Evolutionary conservation across 2,329 filamentous ascomycete genomes (phyloP), one percentile per base, ranked within the genome.

Genomic region (Lachnellula willkommii): DNA sequence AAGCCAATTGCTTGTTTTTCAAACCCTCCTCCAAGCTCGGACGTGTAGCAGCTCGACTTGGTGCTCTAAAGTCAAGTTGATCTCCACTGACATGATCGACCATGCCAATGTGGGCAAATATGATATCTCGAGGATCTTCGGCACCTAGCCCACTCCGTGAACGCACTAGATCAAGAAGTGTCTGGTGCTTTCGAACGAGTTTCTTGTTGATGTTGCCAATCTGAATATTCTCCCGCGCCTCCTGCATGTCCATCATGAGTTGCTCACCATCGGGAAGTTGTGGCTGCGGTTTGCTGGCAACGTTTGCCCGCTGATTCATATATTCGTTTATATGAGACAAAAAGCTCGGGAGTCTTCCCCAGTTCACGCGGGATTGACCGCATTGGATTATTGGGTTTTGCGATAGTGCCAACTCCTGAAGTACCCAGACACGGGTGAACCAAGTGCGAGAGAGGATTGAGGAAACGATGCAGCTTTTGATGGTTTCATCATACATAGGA

Each of bases 401-500:
- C 4, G 47, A 51, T 2, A 54, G 32, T 7, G 46, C 37, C 4
- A 54, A 11, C 15, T 74, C 72, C 52, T 74, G 72, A 0, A 74
- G 65, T 1, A 74, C 68, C 72, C 72, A 74, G 0, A 70, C 62
- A 4, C 70, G 62, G 3, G 63, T 67, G 42, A 74, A 72, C 72
- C 72, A 74, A 1, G 55, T 56, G 4, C 71, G 61, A 37, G 68
- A 63, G 63, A 74, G 71, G 4, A 74, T 58, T 5, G 62, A 54
- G 3, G 69, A 50, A 1, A 73, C 24, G 15, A 50, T 45, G 3
- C 11, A 20, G 8, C 46, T 28, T 37, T 24, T 43, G 5, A 50
- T 22, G 2, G 9, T 46, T 5, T 50, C 22, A n/a, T 12, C 24
- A 47, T 35, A 14, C 6, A 1, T 11, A 1, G 26, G 3, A 36